phyloP scores from a whole-genome alignment of 2,329 filamentous ascomycete genomes.

The Ascosphaera acerosa region DNA sequence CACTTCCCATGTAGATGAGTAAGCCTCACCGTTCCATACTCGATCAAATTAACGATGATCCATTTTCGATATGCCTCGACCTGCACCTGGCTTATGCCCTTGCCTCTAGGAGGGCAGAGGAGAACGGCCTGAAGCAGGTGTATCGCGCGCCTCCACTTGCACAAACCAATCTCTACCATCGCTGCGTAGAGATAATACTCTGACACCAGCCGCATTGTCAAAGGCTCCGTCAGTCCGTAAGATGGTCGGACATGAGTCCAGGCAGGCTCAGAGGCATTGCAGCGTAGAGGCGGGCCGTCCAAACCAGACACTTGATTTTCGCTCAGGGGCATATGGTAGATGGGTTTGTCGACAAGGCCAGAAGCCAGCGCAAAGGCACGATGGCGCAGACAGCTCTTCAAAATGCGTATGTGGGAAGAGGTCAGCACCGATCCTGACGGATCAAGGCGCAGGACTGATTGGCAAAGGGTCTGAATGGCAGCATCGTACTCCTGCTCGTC shows the following conservation, averaged over 20 bases:
- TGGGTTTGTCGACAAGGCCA: conserved; percentile 17
- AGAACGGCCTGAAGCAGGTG: conserved; percentile 39
- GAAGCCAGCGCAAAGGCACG: conserved; percentile 16
- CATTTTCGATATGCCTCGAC: conserved; percentile 82
- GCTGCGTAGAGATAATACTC: conserved; percentile 42
- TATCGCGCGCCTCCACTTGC: conserved; percentile 36
- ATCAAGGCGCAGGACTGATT: conserved; percentile 22
- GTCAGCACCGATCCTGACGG: conserved; percentile 19
- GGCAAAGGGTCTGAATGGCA: conserved; percentile 15
- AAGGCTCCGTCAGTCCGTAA: conserved; percentile 14
- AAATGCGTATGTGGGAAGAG: conserved; percentile 17
- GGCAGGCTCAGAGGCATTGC: conserved; percentile 9
- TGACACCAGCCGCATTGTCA: conserved; percentile 22
- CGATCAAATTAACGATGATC: conserved; percentile 50
- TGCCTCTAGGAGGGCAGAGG: conserved; percentile 35
- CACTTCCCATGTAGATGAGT: too few relatives aligned
- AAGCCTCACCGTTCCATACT: conserved; percentile 33
- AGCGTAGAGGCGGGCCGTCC: too few relatives aligned
- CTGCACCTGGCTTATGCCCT: conserved; percentile 49
- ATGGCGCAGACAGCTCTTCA: conserved; percentile 19
- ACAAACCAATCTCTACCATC: conserved; percentile 35
- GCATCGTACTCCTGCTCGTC: conserved; percentile 10
- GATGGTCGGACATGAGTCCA: conserved; percentile 11
- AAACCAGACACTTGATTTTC: too few relatives aligned
- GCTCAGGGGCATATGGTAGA: conserved; percentile 17